These are phyloP conservation scores for Ceratocystis eucalypticola DNA, from an alignment of 2,329 filamentous ascomycete species.

Conservation along the genomic window DNA sequence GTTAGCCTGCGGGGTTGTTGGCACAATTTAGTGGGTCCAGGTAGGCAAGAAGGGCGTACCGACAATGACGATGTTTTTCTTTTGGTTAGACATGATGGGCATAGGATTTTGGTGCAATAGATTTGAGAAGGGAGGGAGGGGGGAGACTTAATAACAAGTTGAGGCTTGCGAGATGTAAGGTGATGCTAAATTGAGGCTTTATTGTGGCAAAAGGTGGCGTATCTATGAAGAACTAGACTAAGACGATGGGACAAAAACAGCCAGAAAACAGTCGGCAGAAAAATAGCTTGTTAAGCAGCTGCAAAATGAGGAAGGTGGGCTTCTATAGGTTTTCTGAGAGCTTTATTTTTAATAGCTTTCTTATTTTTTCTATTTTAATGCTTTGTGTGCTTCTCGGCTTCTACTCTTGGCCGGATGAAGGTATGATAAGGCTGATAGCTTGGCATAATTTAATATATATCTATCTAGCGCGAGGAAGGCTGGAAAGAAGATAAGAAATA, in stretches of 20 bases:
- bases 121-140: neutral
- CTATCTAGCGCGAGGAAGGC: too few relatives aligned
- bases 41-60: conserved; percentile 25
- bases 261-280: neutral
- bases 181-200: neutral
- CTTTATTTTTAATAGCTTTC: neutral
- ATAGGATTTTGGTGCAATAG: neutral
- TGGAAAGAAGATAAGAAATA: too few relatives aligned
- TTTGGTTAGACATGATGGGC: neutral
- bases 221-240: neutral
- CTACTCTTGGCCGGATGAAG: too few relatives aligned
- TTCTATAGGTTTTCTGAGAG: neutral
- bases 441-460: too few relatives aligned
- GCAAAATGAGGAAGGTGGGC: neutral
- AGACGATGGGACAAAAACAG: neutral
- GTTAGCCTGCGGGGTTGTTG: conserved; percentile 13
- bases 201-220: neutral
- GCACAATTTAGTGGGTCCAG: neutral
- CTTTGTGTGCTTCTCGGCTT: neutral
- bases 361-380: neutral
- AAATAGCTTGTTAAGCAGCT: neutral
- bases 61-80: conserved; percentile 38
- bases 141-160: neutral
- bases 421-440: too few relatives aligned
- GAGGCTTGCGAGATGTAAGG: neutral